Evolutionary conservation across 345 rosid species (phyloP), one percentile per base, ranked within the genome.

Genomic region (Euphorbia lathyris): DNA sequence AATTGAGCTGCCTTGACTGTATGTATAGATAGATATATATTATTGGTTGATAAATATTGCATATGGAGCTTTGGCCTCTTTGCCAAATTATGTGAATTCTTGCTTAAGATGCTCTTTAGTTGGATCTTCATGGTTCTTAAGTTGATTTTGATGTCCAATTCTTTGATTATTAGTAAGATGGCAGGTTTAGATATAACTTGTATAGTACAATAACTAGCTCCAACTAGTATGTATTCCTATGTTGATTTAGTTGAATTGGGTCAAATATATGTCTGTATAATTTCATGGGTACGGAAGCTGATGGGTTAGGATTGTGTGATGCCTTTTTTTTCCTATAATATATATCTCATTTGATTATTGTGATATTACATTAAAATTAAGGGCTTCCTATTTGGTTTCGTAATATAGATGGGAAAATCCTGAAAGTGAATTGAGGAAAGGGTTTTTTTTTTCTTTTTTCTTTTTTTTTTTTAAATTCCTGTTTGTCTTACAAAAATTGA

Each of bases 401-500:
- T 69, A 29, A 43, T 45, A 60, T 79, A 22, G 20, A 66, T 55
- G 71, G 73, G 58, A 71, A 72, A 63, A 67, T 2, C 2, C 62
- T 16, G 65, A 52, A 50, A 58, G 65, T 51, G 27, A 47, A 70
- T 29, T 60, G 64, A 26, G 63, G 66, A 60, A 66, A 29, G 63
- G 76, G 64, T 78, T 57, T 30, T 17, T 40, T 61, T 79, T 83
- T 69, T 64, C 58, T 58, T 71, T 52, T 56, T 61, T 80, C 9
- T 82, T 79, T n/a, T n/a, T n/a, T n/a, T n/a, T n/a, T n/a, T n/a
- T n/a, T n/a, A n/a, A n/a, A n/a, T n/a, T n/a, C n/a, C n/a, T n/a
- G n/a, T n/a, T 74, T 64, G 79, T 73, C 71, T 63, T 77, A 65
- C 59, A 75, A 79, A 74, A 76, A 79, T 72, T 86, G 82, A 88